Evolutionary conservation across 2,329 filamentous ascomycete genomes (phyloP).

Genomic region (Phialocephala subalpina): DNA sequence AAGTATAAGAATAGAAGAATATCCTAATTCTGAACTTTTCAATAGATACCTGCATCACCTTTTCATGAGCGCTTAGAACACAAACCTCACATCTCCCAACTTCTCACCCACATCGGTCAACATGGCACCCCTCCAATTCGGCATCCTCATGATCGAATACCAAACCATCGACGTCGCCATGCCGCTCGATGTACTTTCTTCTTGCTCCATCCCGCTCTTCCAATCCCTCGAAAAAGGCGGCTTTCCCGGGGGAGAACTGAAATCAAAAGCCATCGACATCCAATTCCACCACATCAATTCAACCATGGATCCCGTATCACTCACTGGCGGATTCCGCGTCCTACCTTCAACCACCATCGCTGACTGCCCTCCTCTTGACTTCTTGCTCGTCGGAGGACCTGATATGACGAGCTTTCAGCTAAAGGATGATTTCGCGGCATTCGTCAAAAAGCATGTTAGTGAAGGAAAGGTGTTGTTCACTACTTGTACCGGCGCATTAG

Average conservation of each 20-base stretch:
- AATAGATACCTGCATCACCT: not conserved
- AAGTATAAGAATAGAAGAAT: not conserved
- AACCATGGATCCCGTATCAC: constrained; percentile 15
- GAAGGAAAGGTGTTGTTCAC: constrained; percentile 46
- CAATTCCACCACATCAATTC: constrained; percentile 38
- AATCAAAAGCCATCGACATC: constrained; percentile 32
- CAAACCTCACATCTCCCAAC: not conserved
- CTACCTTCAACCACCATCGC: constrained; percentile 39
- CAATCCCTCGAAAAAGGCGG: constrained; percentile 2
- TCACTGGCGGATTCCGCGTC: not conserved
- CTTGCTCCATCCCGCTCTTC: not conserved
- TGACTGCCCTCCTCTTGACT: constrained; percentile 46
- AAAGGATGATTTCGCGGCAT: constrained; percentile 39
- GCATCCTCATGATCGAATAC: constrained; percentile 38
- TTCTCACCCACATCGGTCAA: not conserved
- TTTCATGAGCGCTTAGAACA: not conserved
- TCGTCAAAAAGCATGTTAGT: constrained; percentile 46
- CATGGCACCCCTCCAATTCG: constrained; percentile 35
- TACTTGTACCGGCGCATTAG: constrained; percentile 43
- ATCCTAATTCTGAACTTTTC: not conserved
- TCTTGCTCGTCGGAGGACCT: constrained; percentile 46
- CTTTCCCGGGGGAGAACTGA: not conserved
- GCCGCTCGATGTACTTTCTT: constrained; percentile 35
- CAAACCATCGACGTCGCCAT: constrained; percentile 39
- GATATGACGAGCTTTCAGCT: constrained; percentile 38